Base-by-base conservation (phyloP, 768 basidiomycete species). In the Auriscalpium vulgare region DNA sequence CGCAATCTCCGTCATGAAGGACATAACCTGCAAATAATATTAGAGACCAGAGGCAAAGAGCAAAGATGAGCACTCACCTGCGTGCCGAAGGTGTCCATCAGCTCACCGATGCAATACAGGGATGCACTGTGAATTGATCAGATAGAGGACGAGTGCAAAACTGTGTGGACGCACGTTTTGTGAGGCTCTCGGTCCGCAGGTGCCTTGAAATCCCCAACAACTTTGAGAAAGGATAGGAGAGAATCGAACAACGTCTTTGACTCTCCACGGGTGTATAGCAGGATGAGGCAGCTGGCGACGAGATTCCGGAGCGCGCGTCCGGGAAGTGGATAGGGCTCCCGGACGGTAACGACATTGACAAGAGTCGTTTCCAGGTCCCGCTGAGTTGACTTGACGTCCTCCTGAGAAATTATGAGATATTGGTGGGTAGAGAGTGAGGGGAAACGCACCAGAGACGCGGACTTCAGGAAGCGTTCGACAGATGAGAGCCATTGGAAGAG, bases 191-290 rank as follows among this genome's bases (percentile, higher is more conserved):
- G 52, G 13, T 76, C 84, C 50, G 87, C 85, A 10, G 67, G 59
- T 10, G 79, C 70, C 67, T 91, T 94, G 57, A 78, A 67, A 63
- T 97, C 95, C 11, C 78, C 75, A 0, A 84, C 85, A 19, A 86
- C 78, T 71, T 83, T 89, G 53, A 95, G 70, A 56, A 97, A 79
- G 2, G 79, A 67, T 65, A 92, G 87, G 34, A 95, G 69, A 6
- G 88, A 88, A 65, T 99, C 95, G 62, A 94, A 97, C 54, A 97
- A 70, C 1, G 85, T 82, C 69, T 84, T 80, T 0, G 87, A 86
- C 67, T 97, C 95, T 62, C 88, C 90, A 16, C 84, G 80, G 37
- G 76, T 79, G 71, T 94, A 94, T 14, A 95, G 60, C 19, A 74
- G 67, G 45, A 90, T 69, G 47, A 97, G 71, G 64, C 91, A 93